A percentile compares a stretch with the other conserved stretches of the same genome.
Evolutionary conservation across 495 filamentous ascomycete genomes (phyloP).

Genomic region (Penicillium nucicola): DNA sequence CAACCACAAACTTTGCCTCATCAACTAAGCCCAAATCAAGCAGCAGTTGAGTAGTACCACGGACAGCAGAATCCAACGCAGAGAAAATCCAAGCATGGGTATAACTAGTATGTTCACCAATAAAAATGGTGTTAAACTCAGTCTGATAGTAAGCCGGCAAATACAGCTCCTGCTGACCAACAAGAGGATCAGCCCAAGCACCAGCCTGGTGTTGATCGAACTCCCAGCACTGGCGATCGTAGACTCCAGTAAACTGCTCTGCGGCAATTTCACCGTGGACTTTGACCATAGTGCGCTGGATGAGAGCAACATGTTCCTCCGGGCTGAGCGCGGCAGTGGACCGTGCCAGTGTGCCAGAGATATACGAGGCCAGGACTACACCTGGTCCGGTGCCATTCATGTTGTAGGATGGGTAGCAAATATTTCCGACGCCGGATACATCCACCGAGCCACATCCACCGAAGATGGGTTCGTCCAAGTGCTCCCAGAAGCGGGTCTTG

Average conservation of each 20-base stretch:
- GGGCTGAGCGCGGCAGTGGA: slow-evolving; percentile 43
- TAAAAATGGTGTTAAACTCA: slow-evolving; percentile 62
- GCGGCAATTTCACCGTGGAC: slow-evolving; percentile 56
- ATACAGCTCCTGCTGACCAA: slow-evolving; percentile 63
- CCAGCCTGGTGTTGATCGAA: slow-evolving; percentile 50
- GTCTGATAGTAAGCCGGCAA: slow-evolving; percentile 69
- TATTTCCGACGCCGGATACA: slow-evolving; percentile 53
- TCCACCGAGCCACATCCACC: slow-evolving; percentile 59
- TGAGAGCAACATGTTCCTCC: slow-evolving; percentile 52
- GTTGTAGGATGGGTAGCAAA: slow-evolving; percentile 65
- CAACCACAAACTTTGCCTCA: slow-evolving; percentile 61
- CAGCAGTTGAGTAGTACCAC: slow-evolving; percentile 61
- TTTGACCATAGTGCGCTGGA: slow-evolving; percentile 57
- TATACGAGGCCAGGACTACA: slow-evolving; percentile 60
- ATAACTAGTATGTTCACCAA: slow-evolving; percentile 70
- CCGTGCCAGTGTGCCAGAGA: slow-evolving; percentile 39
- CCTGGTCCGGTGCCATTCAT: slow-evolving; percentile 61
- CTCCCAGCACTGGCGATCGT: slow-evolving; percentile 58
- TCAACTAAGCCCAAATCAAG: slow-evolving; percentile 67
- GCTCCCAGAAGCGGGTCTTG: slow-evolving; percentile 66
- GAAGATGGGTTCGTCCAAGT: slow-evolving; percentile 56
- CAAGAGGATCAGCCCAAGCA: slow-evolving; percentile 52
- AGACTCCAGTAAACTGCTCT: slow-evolving; percentile 58
- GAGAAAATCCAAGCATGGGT: slow-evolving; percentile 74
- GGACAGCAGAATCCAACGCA: slow-evolving; percentile 63